Base-by-base conservation (phyloP, 352 stramenopile genomes). In the Phytophthora kernoviae region DNA sequence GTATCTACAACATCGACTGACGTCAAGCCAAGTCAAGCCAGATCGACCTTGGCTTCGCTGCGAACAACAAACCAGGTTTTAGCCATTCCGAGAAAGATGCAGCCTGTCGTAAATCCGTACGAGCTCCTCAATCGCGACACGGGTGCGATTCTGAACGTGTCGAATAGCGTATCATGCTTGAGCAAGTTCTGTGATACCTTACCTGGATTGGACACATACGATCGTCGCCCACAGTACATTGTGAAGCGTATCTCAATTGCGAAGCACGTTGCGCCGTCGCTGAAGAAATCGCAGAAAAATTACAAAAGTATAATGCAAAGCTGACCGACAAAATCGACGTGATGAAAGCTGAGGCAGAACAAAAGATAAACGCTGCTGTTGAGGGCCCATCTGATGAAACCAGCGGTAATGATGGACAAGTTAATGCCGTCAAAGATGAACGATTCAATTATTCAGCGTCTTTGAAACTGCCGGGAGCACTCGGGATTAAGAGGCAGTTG, bases 101-200 rank as follows among this genome's bases (percentile, higher is more conserved):
- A 68, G 15, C 37, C 59, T 53, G 43, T 62, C 10, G 46, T 49
- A 24, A 75, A 71, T 45, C 49, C 50, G 15, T 87, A 83, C 47
- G 78, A 91, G 21, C 60, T 90, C 7, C 54, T 85, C n/a, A 66
- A 91, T 62, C 56, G 67, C 27, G 83, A 94, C 44, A 92, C 81
- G 5, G 78, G 79, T 1, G 84, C 81, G 0, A 73, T 87, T 21
- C 52, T 96, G 22, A 84, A 87, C 40, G 59, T 88, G 33, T 30
- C 48, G 0, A 96, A 91, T 40, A 90, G 83, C 21, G 75, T 91
- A 6, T 50, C 43, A 11, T 81, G 77, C 44, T 68, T 96, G 20
- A 93, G 80, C 57, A 77, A 79, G 15, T 92, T 96, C 27, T 96
- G 84, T 65, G 77, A 93, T 46, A 91, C 87, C 0, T 63, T 96